A percentile compares a stretch with the other conserved stretches of the same genome.
Conservation (phyloP, 345 rosid genomes). For the Arabidopsis suecica region DNA sequence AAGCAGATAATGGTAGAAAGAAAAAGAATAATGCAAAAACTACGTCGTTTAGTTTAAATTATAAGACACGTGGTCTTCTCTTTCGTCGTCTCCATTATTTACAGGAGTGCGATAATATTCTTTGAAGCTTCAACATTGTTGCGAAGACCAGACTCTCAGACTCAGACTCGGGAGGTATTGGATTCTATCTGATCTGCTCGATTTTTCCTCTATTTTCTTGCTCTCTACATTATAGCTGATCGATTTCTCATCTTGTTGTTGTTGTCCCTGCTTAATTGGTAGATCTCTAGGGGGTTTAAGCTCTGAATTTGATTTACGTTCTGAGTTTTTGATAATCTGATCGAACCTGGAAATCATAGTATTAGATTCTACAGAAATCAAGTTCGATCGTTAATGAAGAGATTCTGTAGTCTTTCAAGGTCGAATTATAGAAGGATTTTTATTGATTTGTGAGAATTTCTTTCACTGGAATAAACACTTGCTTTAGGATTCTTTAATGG, state of each 20-base stretch:
- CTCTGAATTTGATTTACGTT: slow-evolving; percentile 27
- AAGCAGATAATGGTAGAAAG: neutral
- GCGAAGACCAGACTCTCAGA: slow-evolving; percentile 22
- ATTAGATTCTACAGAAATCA: neutral
- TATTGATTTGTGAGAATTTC: neutral
- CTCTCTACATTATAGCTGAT: neutral
- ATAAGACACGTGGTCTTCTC: slow-evolving; percentile 1
- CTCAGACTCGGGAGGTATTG: slow-evolving; percentile 27
- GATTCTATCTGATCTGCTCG: slow-evolving; percentile 32
- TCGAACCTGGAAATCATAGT: slow-evolving; percentile 18
- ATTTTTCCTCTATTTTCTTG: neutral
- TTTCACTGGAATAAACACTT: slow-evolving; percentile 9
- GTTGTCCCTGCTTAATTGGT: slow-evolving; percentile 11
- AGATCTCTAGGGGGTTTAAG: slow-evolving; percentile 25
- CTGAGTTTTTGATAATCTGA: slow-evolving; percentile 14
- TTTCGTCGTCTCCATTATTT: neutral
- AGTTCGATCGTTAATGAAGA: slow-evolving; percentile 11
- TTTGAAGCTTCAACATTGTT: slow-evolving; percentile 9
- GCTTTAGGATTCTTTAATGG: neutral
- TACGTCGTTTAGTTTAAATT: slow-evolving; percentile 15
- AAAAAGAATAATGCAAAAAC: neutral
- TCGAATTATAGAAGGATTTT: neutral
- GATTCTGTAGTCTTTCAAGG: slow-evolving; percentile 8
- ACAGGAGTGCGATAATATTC: slow-evolving; percentile 6
- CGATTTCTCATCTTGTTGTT: neutral